Evolutionary conservation across 2,329 filamentous ascomycete genomes (phyloP).

Genomic region (Helicocarpus griseus): DNA sequence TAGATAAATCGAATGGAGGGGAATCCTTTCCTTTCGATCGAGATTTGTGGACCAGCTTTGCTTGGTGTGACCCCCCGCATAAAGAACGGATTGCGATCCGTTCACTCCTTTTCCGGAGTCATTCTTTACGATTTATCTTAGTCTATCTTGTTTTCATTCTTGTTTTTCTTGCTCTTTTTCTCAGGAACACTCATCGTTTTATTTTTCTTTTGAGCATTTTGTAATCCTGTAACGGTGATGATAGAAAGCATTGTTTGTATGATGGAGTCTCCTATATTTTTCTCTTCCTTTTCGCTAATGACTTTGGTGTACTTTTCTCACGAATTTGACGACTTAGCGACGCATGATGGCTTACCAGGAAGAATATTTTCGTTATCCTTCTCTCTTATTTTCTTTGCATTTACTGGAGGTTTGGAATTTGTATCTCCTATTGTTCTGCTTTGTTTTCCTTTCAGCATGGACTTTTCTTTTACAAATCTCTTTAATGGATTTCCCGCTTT

Average conservation of each 20-base stretch:
- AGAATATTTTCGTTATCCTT: neutral
- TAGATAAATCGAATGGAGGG: too few species aligned
- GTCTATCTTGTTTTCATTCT: neutral
- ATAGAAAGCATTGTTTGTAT: slow-evolving; percentile 2
- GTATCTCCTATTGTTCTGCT: neutral
- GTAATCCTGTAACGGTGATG: slow-evolving; percentile 1
- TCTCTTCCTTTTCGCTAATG: neutral
- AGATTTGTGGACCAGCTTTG: too few species aligned
- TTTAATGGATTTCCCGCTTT: neutral
- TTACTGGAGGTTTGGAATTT: neutral
- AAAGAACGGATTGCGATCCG: too few species aligned
- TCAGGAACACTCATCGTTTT: too few species aligned
- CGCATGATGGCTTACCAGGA: neutral
- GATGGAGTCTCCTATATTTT: neutral
- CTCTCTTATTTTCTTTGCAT: neutral
- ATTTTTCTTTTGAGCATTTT: neutral
- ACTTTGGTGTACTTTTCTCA: neutral
- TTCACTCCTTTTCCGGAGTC: neutral
- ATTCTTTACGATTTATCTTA: neutral
- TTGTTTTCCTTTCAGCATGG: neutral
- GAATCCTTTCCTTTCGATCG: too few species aligned
- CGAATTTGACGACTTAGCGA: neutral
- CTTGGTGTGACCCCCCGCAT: too few species aligned
- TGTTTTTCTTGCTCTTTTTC: neutral
- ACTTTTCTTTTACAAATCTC: neutral